Evolutionary conservation across 2,329 filamentous ascomycete species (phyloP), one percentile per base, ranked within the genome.

Genomic region (Claviceps arundinis): DNA sequence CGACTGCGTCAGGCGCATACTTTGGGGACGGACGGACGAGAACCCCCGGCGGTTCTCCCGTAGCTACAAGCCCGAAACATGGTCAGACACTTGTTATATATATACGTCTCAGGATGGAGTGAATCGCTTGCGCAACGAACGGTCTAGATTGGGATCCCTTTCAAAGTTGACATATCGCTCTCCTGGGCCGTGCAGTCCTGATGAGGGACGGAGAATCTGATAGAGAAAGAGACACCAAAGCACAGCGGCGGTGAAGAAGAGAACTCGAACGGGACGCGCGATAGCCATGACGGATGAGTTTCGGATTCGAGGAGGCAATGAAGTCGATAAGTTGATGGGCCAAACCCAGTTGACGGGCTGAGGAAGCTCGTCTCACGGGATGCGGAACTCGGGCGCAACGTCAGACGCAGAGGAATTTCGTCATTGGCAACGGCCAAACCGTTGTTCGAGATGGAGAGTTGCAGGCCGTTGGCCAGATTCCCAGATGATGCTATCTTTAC

Each of bases 101-200:
- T 22, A 19, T 13, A n/a, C 7, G 17, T 47, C 26, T 13, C 47
- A 17, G 43, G 49, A 53, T 50, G 34, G 19, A n/a, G 11, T 9
- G 34, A 24, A 22, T 42, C 48, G 54, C 40, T 37, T 42, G 41
- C 38, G 37, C 40, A 55, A 70, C 86, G 66, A 74, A 95, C 90
- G 82, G 69, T 96, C 89, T 62, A 90, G 67, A 62, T 91, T 88
- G 52, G 91, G 91, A 70, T 97, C 91, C 55, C 81, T 78, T 59
- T 85, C 80, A 70, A 85, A 81, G 63, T 84, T 78, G 52, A 62
- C 58, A 75, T 70, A 68, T 49, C 68, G 62, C 63, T 71, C 60
- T 62, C 69, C 60, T 62, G 66, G 63, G 56, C 67, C 62, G 61
- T 71, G 58, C 63, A 70, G 66, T 71, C 69, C 57, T 40, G 70